Evolutionary conservation across 257 asterid species (phyloP).

Genomic region (Eustoma russellianum): DNA sequence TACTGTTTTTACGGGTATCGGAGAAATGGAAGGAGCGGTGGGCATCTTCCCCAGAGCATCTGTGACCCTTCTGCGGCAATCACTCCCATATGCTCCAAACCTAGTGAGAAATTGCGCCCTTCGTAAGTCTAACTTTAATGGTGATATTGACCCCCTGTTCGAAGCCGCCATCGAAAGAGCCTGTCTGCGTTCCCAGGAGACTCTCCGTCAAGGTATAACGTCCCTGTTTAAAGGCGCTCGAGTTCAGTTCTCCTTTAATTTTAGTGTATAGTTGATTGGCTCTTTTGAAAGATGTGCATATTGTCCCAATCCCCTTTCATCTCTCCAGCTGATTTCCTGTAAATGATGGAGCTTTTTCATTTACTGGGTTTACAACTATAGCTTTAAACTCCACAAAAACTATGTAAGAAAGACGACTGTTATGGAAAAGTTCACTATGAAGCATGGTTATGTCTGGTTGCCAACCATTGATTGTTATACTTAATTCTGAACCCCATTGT

Average conservation of each 20-base stretch:
- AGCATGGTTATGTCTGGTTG: not conserved
- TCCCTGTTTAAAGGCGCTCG: too few relatives aligned
- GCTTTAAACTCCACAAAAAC: too few relatives aligned
- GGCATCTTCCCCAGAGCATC: constrained; percentile 10
- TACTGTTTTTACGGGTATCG: not conserved
- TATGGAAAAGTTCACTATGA: not conserved
- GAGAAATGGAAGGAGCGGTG: constrained; percentile 18
- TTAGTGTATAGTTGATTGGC: not conserved
- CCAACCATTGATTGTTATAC: too few relatives aligned
- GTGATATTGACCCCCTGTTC: constrained; percentile 17
- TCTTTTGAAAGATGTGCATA: too few relatives aligned
- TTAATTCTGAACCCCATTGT: too few relatives aligned
- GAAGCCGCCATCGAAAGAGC: constrained; percentile 44
- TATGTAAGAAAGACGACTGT: too few relatives aligned
- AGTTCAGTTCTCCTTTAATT: not conserved
- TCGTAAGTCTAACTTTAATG: constrained; percentile 17
- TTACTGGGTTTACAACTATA: too few relatives aligned
- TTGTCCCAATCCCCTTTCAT: too few relatives aligned
- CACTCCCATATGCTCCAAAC: constrained; percentile 9
- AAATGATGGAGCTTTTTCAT: too few relatives aligned
- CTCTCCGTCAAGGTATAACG: constrained; percentile 52
- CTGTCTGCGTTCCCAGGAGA: constrained; percentile 56
- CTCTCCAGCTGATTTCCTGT: too few relatives aligned
- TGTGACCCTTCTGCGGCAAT: constrained; percentile 9
- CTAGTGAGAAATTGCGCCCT: constrained; percentile 6